Base-by-base conservation (phyloP, 495 filamentous ascomycete genomes). In the Jackrogersella minutella region DNA sequence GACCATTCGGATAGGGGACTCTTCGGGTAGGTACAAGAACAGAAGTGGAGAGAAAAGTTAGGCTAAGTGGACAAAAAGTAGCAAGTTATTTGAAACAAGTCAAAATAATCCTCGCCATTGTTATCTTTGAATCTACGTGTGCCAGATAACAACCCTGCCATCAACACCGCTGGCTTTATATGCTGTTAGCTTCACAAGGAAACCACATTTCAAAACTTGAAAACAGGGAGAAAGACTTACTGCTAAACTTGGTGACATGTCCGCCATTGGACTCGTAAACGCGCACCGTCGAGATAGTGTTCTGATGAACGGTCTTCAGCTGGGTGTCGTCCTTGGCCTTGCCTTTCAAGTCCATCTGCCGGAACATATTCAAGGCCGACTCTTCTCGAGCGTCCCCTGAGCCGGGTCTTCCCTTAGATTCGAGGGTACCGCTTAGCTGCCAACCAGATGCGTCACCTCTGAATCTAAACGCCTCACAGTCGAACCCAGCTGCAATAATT, bases 311-410 rank as follows among this genome's bases (percentile, higher is more conserved):
- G 5, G 95, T 97, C 79, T 95, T 96, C 61, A 98, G 82, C 78
- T 95, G 91, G 6, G 93, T 97, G 73, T 97, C 93, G 65, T 92
- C 92, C 68, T 88, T 88, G 19, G 83, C 77, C 78, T 97, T 96
- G 34, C 95, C 95, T 82, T 93, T 97, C 62, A 98, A 81, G 75
- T 99, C 95, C 96, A 99, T 97, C 79, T 97, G 93, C 74, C 86
- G 86, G 84, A 99, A 99, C 96, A 97, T 97, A 75, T 98, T 97
- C 73, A 97, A 81, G n/a, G 95, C 95, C 68, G 89, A 92, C 61
- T 87, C 84, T 72, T 86, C 84, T 41, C 83, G 74, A 34, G 75
- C 72, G 34, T 79, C 76, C 44, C 80, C 77, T 49, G 75, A 58
- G 44, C 80, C 78, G 16, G 81, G 76, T 86, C 91, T 77, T 86